Base-by-base conservation (phyloP, 2,329 filamentous ascomycete species). In the Neophaeococcomyces mojaviensis region DNA sequence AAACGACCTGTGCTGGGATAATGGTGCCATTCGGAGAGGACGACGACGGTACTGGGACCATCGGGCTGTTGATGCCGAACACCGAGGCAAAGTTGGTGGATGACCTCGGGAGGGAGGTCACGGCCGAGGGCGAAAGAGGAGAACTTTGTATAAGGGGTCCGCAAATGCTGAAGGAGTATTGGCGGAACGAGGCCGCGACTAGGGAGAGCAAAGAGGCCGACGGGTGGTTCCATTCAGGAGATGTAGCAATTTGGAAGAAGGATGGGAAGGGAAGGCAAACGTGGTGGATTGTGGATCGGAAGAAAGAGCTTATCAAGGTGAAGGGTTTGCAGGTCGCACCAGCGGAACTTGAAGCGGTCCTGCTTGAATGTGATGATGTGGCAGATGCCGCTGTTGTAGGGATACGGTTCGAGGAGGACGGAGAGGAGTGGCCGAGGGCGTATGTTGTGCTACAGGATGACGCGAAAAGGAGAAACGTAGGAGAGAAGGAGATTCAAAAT, bases 151-250 rank as follows among this genome's bases (percentile, higher is more conserved):
- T 79, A 1, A 61, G 64, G 1, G 75, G 76, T 0, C 75, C 75
- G 0, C 71, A 69, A 2, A 64, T 79, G 1, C 72, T 73, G 2
- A 68, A 64, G 3, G 73, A 74, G 0, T 80, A 79, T 54, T 73
- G 71, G 51, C 68, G 73, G 33, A 73, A 77, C 39, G 53, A 64
- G 0, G 59, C 65, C 30, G 74, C 74, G 1, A 78, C 58, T 70
- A 74, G 44, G 78, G 76, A 0, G 60, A 90, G 88, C 75, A 76
- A 0, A 75, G 78, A 44, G n/a, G 71, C 81, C 2, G 81, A 88
- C 53, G 73, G 73, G 10, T 90, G 86, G 79, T 79, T 94, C 73
- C 77, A 76, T 34, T 95, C 88, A 0, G 89, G 89, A 4, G 88
- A 95, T 57, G 86, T 92, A 61, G 87, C 83, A 0, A 68, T 90